phyloP scores from a whole-genome alignment of 2,329 filamentous ascomycete species.

The Scleromitrula shiraiana region DNA sequence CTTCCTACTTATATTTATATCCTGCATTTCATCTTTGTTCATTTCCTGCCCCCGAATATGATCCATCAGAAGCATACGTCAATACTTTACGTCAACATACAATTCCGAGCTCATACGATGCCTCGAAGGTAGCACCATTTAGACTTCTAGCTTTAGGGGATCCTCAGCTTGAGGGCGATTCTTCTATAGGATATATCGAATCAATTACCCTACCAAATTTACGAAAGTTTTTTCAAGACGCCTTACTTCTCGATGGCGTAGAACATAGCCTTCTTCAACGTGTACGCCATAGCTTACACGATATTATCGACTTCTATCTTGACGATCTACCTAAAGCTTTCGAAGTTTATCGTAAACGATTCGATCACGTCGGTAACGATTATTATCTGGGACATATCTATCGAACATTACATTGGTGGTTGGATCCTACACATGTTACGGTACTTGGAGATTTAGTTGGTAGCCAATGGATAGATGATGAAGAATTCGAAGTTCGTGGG shows the following conservation, averaged over 20 bases:
- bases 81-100: conserved; percentile 22
- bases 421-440: conserved; percentile 73
- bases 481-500: conserved; percentile 70
- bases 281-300: conserved; percentile 46
- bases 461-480: conserved; percentile 87
- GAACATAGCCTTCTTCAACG: conserved; percentile 44
- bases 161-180: conserved; percentile 89
- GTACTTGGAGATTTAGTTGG: conserved; percentile 88
- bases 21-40: conserved; percentile 72
- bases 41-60: conserved; percentile 51
- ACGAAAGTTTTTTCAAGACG: conserved; percentile 29
- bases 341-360: conserved; percentile 62
- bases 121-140: conserved; percentile 56
- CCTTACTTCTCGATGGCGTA: conserved; percentile 29
- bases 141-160: conserved; percentile 82
- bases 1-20: conserved; percentile 79
- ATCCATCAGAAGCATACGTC: conserved; percentile 20
- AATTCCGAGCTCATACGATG: conserved; percentile 18
- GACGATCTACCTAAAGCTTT: conserved; percentile 63
- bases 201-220: conserved; percentile 47
- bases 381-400: conserved; percentile 92
- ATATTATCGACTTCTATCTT: conserved; percentile 51
- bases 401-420: conserved; percentile 75
- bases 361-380: conserved; percentile 92
- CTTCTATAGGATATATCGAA: conserved; percentile 60